Conservation (phyloP, 352 stramenopile species). For the Pythium insidiosum region DNA sequence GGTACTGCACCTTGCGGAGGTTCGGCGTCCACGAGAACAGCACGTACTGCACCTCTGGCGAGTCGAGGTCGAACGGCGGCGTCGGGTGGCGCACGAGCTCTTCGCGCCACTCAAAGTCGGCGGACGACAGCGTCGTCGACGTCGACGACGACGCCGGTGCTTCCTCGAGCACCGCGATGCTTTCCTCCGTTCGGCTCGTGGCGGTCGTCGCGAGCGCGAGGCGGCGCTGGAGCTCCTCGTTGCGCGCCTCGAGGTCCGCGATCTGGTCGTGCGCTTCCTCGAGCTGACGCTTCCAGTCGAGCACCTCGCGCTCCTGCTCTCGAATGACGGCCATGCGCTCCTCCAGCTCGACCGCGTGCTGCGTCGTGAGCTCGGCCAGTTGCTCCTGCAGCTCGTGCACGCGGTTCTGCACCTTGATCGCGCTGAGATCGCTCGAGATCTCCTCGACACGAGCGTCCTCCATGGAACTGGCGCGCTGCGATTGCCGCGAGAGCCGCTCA, state of each 20-base stretch:
- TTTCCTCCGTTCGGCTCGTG: neutral
- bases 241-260: neutral
- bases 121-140: no score
- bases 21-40: slow-evolving; percentile 59
- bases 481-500: slow-evolving; percentile 30
- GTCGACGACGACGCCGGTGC: neutral
- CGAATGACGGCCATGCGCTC: slow-evolving; percentile 50
- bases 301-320: slow-evolving; percentile 48
- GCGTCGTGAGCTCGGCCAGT: slow-evolving; percentile 24
- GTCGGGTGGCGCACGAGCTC: slow-evolving; percentile 65
- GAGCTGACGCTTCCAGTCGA: slow-evolving; percentile 24
- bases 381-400: slow-evolving; percentile 31
- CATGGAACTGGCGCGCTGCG: neutral
- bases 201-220: neutral
- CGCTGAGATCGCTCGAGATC: neutral
- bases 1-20: slow-evolving; percentile 55
- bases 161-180: neutral
- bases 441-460: neutral
- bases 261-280: slow-evolving; percentile 10
- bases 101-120: slow-evolving; percentile 33
- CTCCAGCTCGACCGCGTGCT: slow-evolving; percentile 33
- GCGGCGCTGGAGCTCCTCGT: slow-evolving; percentile 1
- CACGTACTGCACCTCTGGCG: slow-evolving; percentile 65
- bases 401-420: slow-evolving; percentile 6
- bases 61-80: slow-evolving; percentile 64